Evolutionary conservation across 2,329 filamentous ascomycete genomes (phyloP).

Genomic region (Anisogramma anomala): DNA sequence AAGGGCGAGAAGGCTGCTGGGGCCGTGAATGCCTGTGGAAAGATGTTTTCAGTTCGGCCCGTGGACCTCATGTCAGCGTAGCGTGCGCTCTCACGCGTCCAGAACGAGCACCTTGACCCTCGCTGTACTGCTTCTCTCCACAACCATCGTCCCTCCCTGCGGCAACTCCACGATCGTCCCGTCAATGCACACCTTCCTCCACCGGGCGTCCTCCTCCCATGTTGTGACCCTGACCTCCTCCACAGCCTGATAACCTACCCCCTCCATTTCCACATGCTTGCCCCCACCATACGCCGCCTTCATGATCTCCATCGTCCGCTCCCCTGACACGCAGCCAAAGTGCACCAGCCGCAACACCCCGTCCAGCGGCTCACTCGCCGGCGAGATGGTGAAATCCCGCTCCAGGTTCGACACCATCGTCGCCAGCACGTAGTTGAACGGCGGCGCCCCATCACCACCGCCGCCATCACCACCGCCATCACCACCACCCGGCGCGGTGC

Average conservation of each 20-base stretch:
- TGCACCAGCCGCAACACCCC: conserved; percentile 60
- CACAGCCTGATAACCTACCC: conserved; percentile 61
- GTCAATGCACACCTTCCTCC: conserved; percentile 85
- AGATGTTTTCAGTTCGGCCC: background rate
- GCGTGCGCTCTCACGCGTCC: background rate
- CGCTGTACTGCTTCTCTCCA: conserved; percentile 38
- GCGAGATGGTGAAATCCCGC: conserved; percentile 70
- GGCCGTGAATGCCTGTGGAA: conserved; percentile 3
- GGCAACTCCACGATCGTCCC: conserved; percentile 73
- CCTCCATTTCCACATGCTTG: conserved; percentile 39
- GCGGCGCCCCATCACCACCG: conserved; percentile 20
- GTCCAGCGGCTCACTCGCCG: conserved; percentile 57
- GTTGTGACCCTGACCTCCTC: conserved; percentile 57
- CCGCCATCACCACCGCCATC: conserved; percentile 18
- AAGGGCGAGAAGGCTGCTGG: conserved; percentile 36
- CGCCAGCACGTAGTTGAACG: conserved; percentile 65
- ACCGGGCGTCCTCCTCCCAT: conserved; percentile 55
- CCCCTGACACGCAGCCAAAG: conserved; percentile 56
- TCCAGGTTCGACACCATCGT: conserved; percentile 74
- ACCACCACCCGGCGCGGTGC: no score
- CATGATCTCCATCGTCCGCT: conserved; percentile 69
- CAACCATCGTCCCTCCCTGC: conserved; percentile 56
- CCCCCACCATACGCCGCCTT: conserved; percentile 47
- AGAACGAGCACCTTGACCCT: conserved; percentile 34
- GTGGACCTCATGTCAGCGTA: background rate